A percentile compares a stretch with the other conserved stretches of the same genome.
phyloP scores from a whole-genome alignment of 2,329 filamentous ascomycete genomes.

The Aureobasidium uvarum region DNA sequence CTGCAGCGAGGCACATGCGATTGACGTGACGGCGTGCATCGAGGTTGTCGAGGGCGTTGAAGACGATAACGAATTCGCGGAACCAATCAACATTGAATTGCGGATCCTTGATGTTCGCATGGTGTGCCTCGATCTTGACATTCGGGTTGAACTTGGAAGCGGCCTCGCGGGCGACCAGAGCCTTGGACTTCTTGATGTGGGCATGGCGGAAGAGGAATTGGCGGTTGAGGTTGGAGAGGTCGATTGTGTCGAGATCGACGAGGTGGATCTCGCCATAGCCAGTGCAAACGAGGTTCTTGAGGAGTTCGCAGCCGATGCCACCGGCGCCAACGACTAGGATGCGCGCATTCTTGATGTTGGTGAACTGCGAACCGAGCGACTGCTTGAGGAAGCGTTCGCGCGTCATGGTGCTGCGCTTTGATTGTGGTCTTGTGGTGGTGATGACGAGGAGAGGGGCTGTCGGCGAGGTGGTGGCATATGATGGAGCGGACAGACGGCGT shows the following conservation, averaged over 20 bases:
- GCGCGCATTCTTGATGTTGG: slow-evolving; percentile 69
- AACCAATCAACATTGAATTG: slow-evolving; percentile 91
- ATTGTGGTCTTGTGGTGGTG: neutral
- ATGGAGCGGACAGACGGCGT: neutral
- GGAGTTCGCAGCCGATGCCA: slow-evolving; percentile 93
- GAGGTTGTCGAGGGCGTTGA: slow-evolving; percentile 96
- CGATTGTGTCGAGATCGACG: slow-evolving; percentile 97
- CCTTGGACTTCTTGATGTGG: slow-evolving; percentile 97
- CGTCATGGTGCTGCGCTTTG: slow-evolving; percentile 41
- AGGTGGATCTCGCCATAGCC: slow-evolving; percentile 93
- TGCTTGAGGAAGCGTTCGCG: slow-evolving; percentile 55
- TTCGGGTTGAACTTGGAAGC: slow-evolving; percentile 87
- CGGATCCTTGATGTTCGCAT: slow-evolving; percentile 90
- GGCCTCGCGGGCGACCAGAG: slow-evolving; percentile 87
- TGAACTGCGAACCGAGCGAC: slow-evolving; percentile 67
- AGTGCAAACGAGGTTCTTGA: slow-evolving; percentile 91
- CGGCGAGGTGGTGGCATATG: neutral
- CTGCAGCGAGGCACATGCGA: slow-evolving; percentile 90
- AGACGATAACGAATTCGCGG: slow-evolving; percentile 75
- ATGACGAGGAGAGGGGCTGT: neutral
- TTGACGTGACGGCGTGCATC: slow-evolving; percentile 94
- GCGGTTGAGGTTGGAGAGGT: slow-evolving; percentile 94
- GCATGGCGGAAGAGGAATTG: slow-evolving; percentile 96
- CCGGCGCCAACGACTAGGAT: slow-evolving; percentile 94
- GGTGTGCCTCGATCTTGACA: slow-evolving; percentile 81